Conservation (phyloP, 1,139 yeast species). For the Candida freyschussii region DNA sequence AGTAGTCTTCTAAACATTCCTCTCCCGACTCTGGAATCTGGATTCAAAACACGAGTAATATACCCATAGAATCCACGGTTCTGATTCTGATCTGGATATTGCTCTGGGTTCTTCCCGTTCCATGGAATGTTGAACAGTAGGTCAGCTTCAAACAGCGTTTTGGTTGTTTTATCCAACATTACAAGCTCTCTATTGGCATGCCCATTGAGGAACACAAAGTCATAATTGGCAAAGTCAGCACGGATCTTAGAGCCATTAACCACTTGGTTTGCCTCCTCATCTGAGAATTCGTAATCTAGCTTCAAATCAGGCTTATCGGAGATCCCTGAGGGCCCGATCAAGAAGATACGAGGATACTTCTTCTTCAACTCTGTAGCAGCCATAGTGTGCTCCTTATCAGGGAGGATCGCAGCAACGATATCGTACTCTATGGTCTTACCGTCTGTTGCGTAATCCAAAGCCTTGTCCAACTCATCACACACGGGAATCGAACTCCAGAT, state of each 20-base stretch:
- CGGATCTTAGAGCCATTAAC: slow-evolving; percentile 15
- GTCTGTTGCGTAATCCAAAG: slow-evolving; percentile 35
- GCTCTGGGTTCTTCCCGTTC: slow-evolving; percentile 36
- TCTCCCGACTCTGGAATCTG: slow-evolving; percentile 36
- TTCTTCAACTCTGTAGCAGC: slow-evolving; percentile 32
- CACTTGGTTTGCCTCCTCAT: slow-evolving; percentile 16
- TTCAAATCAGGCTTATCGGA: slow-evolving; percentile 21
- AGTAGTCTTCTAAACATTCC: slow-evolving; percentile 29
- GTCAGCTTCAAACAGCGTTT: slow-evolving; percentile 52
- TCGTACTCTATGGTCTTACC: slow-evolving; percentile 32
- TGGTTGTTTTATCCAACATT: slow-evolving; percentile 41
- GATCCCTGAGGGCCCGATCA: slow-evolving; percentile 25
- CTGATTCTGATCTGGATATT: slow-evolving; percentile 39
- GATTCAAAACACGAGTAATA: slow-evolving; percentile 35
- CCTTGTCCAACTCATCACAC: slow-evolving; percentile 37
- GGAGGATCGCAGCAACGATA: slow-evolving; percentile 35
- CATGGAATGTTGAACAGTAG: slow-evolving; percentile 39
- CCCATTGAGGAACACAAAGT: slow-evolving; percentile 50
- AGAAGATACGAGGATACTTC: slow-evolving; percentile 16
- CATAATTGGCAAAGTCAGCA: slow-evolving; percentile 34
- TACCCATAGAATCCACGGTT: slow-evolving; percentile 37
- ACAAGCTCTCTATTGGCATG: slow-evolving; percentile 55
- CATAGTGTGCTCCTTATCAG: slow-evolving; percentile 52
- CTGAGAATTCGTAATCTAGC: slow-evolving; percentile 21
- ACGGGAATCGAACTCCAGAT: slow-evolving; percentile 64